These are phyloP conservation scores for Agrocybe pediades DNA, from an alignment of 768 basidiomycete species.

Conservation along the genomic window DNA sequence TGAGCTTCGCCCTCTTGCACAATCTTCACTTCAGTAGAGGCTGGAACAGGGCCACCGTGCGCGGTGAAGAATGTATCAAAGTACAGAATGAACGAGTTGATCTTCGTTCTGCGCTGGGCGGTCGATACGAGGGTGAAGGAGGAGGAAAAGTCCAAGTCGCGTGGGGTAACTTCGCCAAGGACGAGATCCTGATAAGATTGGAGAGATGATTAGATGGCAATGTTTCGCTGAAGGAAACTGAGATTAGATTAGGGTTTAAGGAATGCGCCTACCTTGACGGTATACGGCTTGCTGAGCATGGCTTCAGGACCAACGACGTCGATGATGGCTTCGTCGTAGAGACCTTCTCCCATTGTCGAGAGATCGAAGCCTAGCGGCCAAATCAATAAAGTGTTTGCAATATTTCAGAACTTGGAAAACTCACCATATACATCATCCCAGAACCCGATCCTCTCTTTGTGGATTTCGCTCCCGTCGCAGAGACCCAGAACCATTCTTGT, in stretches of 20 bases:
- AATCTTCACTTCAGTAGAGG: conserved; percentile 53
- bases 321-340: conserved; percentile 82
- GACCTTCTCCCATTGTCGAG: conserved; percentile 72
- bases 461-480: conserved; percentile 73
- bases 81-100: conserved; percentile 84
- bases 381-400: not conserved
- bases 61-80: conserved; percentile 92
- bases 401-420: conserved; percentile 13
- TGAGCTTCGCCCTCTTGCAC: conserved; percentile 60
- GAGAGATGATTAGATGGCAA: not conserved
- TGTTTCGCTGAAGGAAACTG: not conserved
- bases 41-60: conserved; percentile 52
- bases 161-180: conserved; percentile 60
- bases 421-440: conserved; percentile 92
- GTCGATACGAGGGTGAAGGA: conserved; percentile 77
- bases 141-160: conserved; percentile 79
- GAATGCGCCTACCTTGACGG: conserved; percentile 68
- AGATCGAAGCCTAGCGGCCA: conserved; percentile 77
- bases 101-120: conserved; percentile 58
- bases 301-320: conserved; percentile 74
- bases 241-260: too few species aligned
- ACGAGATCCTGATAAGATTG: conserved; percentile 65
- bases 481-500: conserved; percentile 83
- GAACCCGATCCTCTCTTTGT: conserved; percentile 82
- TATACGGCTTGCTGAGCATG: conserved; percentile 61